These are phyloP conservation scores for Penicillium sclerotiorum DNA, from an alignment of 2,329 filamentous ascomycete genomes.

Conservation along the genomic window DNA sequence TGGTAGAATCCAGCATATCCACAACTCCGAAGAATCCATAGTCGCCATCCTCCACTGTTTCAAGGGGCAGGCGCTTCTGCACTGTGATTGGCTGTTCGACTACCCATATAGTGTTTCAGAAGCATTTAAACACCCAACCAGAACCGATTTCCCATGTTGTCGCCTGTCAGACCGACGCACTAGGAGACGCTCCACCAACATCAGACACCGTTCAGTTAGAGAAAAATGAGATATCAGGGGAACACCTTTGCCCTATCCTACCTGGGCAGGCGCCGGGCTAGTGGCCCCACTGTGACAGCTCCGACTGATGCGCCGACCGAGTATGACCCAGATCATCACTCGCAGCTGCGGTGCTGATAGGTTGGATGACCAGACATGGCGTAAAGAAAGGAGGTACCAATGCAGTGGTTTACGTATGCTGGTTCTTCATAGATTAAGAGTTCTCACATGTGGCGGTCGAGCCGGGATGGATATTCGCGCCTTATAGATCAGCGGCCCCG, in stretches of 20 bases:
- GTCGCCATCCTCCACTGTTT: conserved; percentile 10
- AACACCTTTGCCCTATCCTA: conserved; percentile 1
- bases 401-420: conserved; percentile 5
- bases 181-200: conserved; percentile 14
- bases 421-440: neutral
- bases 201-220: conserved; percentile 19
- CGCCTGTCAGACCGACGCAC: conserved; percentile 17
- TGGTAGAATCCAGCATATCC: neutral
- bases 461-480: conserved; percentile 4
- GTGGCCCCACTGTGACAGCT: conserved; percentile 15
- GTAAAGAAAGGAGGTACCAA: conserved; percentile 10
- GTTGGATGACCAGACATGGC: conserved; percentile 4
- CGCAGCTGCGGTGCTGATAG: conserved; percentile 15
- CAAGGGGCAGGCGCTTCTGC: conserved; percentile 8
- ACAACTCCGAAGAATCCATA: no score
- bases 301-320: conserved; percentile 10
- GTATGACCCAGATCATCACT: conserved; percentile 14
- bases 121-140: conserved; percentile 7
- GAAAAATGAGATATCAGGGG: conserved; percentile 18
- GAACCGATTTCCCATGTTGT: neutral
- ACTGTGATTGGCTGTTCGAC: conserved; percentile 20
- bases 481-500: conserved; percentile 19
- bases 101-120: conserved; percentile 23
- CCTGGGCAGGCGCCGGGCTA: conserved; percentile 10
- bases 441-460: neutral